A percentile compares a stretch with the other conserved stretches of the same genome.
Conservation (phyloP, 1,139 yeast species). For the Geotrichum fermentans region DNA sequence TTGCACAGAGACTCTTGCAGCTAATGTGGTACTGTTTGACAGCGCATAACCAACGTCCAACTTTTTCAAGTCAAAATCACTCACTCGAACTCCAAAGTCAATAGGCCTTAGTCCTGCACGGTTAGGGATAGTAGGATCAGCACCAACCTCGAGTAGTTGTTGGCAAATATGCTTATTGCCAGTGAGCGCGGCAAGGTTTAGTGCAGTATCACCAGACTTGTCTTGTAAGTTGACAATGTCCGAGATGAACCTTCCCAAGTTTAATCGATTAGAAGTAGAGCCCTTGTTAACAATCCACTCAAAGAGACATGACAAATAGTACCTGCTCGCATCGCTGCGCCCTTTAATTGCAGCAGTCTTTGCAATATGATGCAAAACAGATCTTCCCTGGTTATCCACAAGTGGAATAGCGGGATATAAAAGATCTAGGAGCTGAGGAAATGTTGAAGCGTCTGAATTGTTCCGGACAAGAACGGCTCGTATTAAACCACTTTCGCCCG, state of each 20-base stretch:
- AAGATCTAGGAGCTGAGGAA: slow-evolving; percentile 65
- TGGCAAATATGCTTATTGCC: slow-evolving; percentile 81
- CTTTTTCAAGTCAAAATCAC: slow-evolving; percentile 4
- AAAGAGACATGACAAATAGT: slow-evolving; percentile 68
- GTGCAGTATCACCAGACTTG: slow-evolving; percentile 74
- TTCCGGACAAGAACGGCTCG: slow-evolving; percentile 87
- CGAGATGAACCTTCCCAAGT: slow-evolving; percentile 57
- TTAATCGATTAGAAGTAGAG: slow-evolving; percentile 41
- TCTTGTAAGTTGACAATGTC: slow-evolving; percentile 74
- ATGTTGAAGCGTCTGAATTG: slow-evolving; percentile 69
- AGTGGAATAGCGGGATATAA: slow-evolving; percentile 72
- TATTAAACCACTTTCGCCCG: slow-evolving; percentile 87
- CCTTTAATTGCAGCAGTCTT: slow-evolving; percentile 69
- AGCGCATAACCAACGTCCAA: slow-evolving; percentile 6
- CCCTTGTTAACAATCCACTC: slow-evolving; percentile 73
- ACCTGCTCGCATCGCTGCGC: slow-evolving; percentile 63
- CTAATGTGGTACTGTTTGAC: slow-evolving; percentile 10
- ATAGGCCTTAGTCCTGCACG: slow-evolving; percentile 79
- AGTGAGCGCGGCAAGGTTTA: slow-evolving; percentile 85
- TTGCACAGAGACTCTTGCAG: slow-evolving; percentile 12
- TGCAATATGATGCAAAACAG: slow-evolving; percentile 91
- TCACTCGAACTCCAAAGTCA: slow-evolving; percentile 62
- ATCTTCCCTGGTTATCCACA: slow-evolving; percentile 71
- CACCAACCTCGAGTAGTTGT: slow-evolving; percentile 77
- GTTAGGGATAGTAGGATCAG: slow-evolving; percentile 72